Evolutionary conservation across 176 grass and related monocot genomes (phyloP).

Genomic region (Metroxylon sagu): DNA sequence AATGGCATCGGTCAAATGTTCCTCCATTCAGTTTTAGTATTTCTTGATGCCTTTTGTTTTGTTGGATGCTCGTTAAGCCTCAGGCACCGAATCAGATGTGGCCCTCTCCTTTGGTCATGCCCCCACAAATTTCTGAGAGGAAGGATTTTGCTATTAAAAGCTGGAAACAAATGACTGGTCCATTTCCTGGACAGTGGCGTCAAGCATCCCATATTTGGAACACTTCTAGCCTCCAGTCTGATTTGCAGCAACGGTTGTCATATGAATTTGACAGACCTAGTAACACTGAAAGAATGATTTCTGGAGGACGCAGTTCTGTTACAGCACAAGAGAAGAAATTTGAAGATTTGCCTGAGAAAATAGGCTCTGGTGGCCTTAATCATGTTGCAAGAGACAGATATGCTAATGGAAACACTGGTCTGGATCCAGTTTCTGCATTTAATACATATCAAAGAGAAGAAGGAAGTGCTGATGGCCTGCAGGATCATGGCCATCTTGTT

Average conservation of each 20-base stretch:
- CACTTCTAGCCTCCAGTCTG: slow-evolving; percentile 47
- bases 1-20: neutral
- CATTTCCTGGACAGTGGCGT: slow-evolving; percentile 83
- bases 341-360: slow-evolving; percentile 76
- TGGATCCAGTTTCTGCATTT: slow-evolving; percentile 61
- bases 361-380: slow-evolving; percentile 38
- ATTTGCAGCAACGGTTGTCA: slow-evolving; percentile 88
- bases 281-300: slow-evolving; percentile 63
- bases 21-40: slow-evolving; percentile 16
- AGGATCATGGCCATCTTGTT: slow-evolving; percentile 40
- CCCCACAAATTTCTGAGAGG: slow-evolving; percentile 50
- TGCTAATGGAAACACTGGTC: slow-evolving; percentile 43
- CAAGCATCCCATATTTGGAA: slow-evolving; percentile 69
- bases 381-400: slow-evolving; percentile 66
- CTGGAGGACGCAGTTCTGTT: slow-evolving; percentile 61
- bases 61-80: slow-evolving; percentile 9
- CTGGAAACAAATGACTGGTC: slow-evolving; percentile 60
- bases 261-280: slow-evolving; percentile 96
- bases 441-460: slow-evolving; percentile 64
- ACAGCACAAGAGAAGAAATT: slow-evolving; percentile 88
- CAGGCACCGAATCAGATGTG: slow-evolving; percentile 51
- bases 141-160: slow-evolving; percentile 56
- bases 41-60: slow-evolving; percentile 1
- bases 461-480: slow-evolving; percentile 44
- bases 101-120: slow-evolving; percentile 37